A percentile compares a stretch with the other conserved stretches of the same genome.
Conservation (phyloP, 257 asterid genomes). For the Solanum tarapatanum region DNA sequence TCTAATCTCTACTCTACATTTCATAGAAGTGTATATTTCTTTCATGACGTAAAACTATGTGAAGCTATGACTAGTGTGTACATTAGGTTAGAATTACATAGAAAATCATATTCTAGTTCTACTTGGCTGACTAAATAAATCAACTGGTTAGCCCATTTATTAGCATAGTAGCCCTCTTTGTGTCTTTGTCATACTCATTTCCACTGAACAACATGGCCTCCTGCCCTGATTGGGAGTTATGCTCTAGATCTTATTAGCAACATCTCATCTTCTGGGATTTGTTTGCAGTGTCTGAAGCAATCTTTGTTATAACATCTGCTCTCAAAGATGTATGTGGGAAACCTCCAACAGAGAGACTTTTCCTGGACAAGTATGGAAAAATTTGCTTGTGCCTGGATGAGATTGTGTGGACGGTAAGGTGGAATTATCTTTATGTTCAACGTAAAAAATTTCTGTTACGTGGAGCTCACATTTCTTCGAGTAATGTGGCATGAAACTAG, state of each 20-base stretch:
- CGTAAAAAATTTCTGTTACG: background rate
- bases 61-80: background rate
- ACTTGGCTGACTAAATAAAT: background rate
- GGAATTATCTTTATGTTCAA: background rate
- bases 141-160: background rate
- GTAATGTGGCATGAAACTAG: background rate
- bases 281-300: constrained; percentile 68
- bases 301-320: constrained; percentile 81
- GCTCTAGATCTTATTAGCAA: background rate
- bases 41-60: background rate
- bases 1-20: background rate
- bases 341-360: constrained; percentile 82
- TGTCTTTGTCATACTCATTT: background rate
- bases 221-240: background rate
- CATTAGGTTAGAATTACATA: background rate
- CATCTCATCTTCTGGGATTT: background rate
- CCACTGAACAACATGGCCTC: background rate
- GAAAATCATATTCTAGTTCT: background rate
- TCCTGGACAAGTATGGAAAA: constrained; percentile 91
- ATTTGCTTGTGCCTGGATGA: constrained; percentile 95
- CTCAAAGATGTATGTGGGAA: constrained; percentile 92
- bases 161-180: background rate
- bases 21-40: background rate
- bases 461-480: background rate
- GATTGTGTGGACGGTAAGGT: constrained; percentile 90